Conservation (phyloP, 176 grass and related monocot genomes). For the Musa schizocarpa region DNA sequence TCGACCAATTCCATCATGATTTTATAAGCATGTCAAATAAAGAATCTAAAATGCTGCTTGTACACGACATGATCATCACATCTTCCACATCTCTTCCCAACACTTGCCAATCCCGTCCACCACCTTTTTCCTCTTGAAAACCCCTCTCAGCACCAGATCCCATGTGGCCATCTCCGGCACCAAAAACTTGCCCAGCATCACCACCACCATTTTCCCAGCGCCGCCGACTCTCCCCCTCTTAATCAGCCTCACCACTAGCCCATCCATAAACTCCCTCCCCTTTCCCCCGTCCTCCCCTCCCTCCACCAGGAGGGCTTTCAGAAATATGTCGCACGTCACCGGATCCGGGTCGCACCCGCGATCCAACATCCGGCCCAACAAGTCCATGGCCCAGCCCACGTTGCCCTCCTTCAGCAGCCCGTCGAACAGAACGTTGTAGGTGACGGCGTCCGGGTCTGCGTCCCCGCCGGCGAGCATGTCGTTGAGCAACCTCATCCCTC, state of each 20-base stretch:
- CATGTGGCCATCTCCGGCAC: conserved; percentile 43
- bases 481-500: conserved; percentile 47
- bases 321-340: conserved; percentile 71
- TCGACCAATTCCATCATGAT: too few relatives aligned
- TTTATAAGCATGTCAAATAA: too few relatives aligned
- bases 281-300: conserved; percentile 36
- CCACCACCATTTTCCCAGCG: conserved; percentile 41
- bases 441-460: conserved; percentile 53
- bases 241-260: conserved; percentile 51
- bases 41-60: too few relatives aligned
- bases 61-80: too few relatives aligned
- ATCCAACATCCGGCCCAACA: conserved; percentile 78
- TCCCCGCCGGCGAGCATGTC: conserved; percentile 59
- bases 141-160: conserved; percentile 39
- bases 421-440: conserved; percentile 64
- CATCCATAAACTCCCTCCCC: conserved; percentile 70
- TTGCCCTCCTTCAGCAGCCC: conserved; percentile 41
- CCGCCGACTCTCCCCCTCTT: conserved; percentile 48
- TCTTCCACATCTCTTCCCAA: conserved; percentile 61
- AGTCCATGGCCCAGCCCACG: conserved; percentile 42
- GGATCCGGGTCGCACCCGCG: conserved; percentile 61
- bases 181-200: conserved; percentile 72
- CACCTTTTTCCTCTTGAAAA: conserved; percentile 42
- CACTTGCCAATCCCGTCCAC: conserved; percentile 43
- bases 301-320: conserved; percentile 30